phyloP scores from a whole-genome alignment of 2,329 filamentous ascomycete species.

The Aspergillus sp. region DNA sequence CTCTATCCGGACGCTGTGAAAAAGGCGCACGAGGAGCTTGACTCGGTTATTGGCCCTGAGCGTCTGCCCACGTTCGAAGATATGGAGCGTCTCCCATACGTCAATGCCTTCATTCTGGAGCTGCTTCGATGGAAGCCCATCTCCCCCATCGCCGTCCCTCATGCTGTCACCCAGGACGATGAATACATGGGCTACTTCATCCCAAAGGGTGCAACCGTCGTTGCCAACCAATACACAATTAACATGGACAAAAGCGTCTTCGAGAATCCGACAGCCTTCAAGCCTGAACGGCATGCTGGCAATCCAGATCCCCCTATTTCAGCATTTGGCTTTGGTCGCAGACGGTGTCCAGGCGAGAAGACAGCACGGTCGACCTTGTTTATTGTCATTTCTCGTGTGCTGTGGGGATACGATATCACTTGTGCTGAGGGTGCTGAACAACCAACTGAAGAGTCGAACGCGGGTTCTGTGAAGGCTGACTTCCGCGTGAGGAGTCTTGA shows the following conservation, averaged over 20 bases:
- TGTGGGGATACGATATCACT: slow-evolving; percentile 7
- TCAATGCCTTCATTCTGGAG: slow-evolving; percentile 27
- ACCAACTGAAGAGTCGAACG: neutral
- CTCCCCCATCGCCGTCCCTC: slow-evolving; percentile 40
- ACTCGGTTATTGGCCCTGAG: slow-evolving; percentile 22
- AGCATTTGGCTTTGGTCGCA: slow-evolving; percentile 9
- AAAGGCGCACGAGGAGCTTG: slow-evolving; percentile 33
- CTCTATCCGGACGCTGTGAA: slow-evolving; percentile 36
- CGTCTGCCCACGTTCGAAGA: slow-evolving; percentile 28
- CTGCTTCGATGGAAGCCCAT: slow-evolving; percentile 34
- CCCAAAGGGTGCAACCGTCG: slow-evolving; percentile 40
- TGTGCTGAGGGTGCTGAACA: neutral
- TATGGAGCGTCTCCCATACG: slow-evolving; percentile 23
- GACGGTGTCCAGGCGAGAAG: slow-evolving; percentile 6
- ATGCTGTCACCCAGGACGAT: slow-evolving; percentile 42
- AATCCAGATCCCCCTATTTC: slow-evolving; percentile 3
- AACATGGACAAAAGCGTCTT: slow-evolving; percentile 35
- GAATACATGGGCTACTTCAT: slow-evolving; percentile 43
- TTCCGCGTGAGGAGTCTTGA: neutral
- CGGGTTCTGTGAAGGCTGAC: slow-evolving; percentile 3
- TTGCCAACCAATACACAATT: slow-evolving; percentile 38
- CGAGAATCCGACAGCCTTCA: slow-evolving; percentile 28
- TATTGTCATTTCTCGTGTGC: slow-evolving; percentile 6
- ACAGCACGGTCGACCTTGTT: slow-evolving; percentile 2
- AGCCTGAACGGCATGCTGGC: slow-evolving; percentile 29